A percentile compares a stretch with the other conserved stretches of the same genome.
These are phyloP conservation scores for Cyclocybe cylindracea DNA, from an alignment of 768 basidiomycete species.

Conservation along the genomic window DNA sequence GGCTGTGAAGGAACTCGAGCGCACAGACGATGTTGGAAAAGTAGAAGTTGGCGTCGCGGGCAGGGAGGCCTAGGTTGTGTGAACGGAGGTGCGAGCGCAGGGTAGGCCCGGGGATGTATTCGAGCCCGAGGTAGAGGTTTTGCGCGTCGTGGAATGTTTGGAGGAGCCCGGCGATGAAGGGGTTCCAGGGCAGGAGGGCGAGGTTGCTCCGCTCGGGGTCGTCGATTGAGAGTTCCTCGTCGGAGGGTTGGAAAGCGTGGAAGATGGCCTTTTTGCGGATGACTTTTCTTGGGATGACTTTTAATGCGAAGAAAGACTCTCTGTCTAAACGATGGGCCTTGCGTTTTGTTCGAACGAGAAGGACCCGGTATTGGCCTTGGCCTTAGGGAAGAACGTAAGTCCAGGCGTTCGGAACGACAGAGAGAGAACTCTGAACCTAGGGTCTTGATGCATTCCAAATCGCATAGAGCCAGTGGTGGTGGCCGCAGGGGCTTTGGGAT, in stretches of 20 bases:
- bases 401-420: no score
- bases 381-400: conserved; percentile 28
- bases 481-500: conserved; percentile 36
- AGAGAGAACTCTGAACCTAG: conserved; percentile 31
- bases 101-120: conserved; percentile 47
- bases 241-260: neutral
- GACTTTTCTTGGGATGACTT: conserved; percentile 37
- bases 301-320: conserved; percentile 47
- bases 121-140: conserved; percentile 53
- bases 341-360: conserved; percentile 38
- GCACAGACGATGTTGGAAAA: conserved; percentile 54
- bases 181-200: conserved; percentile 47
- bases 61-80: conserved; percentile 27
- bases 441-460: conserved; percentile 42
- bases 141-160: conserved; percentile 44
- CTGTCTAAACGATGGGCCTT: conserved; percentile 32
- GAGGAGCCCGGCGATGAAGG: conserved; percentile 51
- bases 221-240: conserved; percentile 24
- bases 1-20: conserved; percentile 44
- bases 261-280: conserved; percentile 21
- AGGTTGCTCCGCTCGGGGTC: conserved; percentile 45
- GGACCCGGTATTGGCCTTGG: conserved; percentile 42
- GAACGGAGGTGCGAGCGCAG: conserved; percentile 37
- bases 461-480: conserved; percentile 31
- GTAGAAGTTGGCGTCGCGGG: conserved; percentile 46